These are phyloP conservation scores for Ophiostoma angusticollis DNA, from an alignment of 2,329 filamentous ascomycete genomes.

Conservation along the genomic window DNA sequence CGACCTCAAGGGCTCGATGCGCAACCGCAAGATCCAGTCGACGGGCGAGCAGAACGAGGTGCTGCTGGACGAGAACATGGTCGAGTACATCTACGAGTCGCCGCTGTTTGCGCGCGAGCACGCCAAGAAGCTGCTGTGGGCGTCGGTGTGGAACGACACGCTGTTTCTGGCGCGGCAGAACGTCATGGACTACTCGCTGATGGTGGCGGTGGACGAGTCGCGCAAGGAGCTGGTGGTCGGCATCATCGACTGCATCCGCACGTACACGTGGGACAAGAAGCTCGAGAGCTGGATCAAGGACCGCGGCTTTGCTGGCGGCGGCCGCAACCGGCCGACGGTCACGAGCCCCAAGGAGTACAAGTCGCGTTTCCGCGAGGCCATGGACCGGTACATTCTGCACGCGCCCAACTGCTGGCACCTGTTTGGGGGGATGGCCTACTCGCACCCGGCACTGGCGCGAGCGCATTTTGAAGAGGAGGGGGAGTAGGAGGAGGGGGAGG, in stretches of 20 bases:
- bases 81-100: conserved; percentile 97
- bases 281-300: conserved; percentile 99
- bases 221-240: conserved; percentile 88
- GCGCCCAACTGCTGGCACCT: conserved; percentile 67
- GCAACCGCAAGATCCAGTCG: conserved; percentile 91
- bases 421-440: conserved; percentile 31
- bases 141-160: conserved; percentile 95
- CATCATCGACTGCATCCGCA: conserved; percentile 96
- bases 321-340: conserved; percentile 78
- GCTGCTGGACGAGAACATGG: conserved; percentile 93
- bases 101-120: conserved; percentile 92
- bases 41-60: conserved; percentile 96
- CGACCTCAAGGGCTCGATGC: conserved; percentile 95
- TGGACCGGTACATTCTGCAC: conserved; percentile 60
- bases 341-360: conserved; percentile 98
- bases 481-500: neutral
- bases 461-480: conserved; percentile 12
- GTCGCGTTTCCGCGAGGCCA: conserved; percentile 86
- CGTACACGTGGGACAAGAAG: conserved; percentile 99
- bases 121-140: conserved; percentile 82
- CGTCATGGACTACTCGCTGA: conserved; percentile 97
- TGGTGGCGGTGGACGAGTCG: conserved; percentile 91
- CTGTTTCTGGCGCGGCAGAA: conserved; percentile 88
- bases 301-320: conserved; percentile 65
- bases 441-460: conserved; percentile 10